These are phyloP conservation scores for Cyberlindnera bimundalis DNA, from an alignment of 805 yeast genomes.

Conservation along the genomic window DNA sequence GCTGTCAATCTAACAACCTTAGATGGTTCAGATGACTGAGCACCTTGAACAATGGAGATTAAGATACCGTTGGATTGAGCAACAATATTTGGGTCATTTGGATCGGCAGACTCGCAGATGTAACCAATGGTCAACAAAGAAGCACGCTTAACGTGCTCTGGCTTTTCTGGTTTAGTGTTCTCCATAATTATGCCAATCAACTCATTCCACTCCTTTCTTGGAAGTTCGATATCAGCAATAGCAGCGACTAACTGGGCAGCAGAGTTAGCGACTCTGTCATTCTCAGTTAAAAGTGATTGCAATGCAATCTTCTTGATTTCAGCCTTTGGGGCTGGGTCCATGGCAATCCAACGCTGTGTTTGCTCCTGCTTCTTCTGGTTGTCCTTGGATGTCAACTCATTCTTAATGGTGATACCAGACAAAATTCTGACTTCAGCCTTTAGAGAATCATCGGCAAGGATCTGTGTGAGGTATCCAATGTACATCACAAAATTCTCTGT, in stretches of 20 bases:
- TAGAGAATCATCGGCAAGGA: constrained; percentile 60
- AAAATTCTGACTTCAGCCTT: constrained; percentile 83
- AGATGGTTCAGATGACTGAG: constrained; percentile 76
- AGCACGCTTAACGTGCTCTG: constrained; percentile 79
- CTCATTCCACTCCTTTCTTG: constrained; percentile 83
- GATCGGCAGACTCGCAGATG: constrained; percentile 93
- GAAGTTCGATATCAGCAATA: constrained; percentile 93
- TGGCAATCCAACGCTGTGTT: constrained; percentile 69
- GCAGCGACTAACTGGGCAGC: constrained; percentile 96
- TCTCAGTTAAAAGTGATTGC: constrained; percentile 57
- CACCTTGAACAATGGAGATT: constrained; percentile 96
- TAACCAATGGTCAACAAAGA: constrained; percentile 89
- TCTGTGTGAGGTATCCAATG: constrained; percentile 64
- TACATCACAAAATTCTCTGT: constrained; percentile 74
- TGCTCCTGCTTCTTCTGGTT: constrained; percentile 51
- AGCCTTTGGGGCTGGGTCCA: constrained; percentile 51
- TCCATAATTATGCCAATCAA: constrained; percentile 80
- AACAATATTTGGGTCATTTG: constrained; percentile 63
- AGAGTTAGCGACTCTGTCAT: constrained; percentile 78
- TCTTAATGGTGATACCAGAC: constrained; percentile 85
- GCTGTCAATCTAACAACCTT: constrained; percentile 82
- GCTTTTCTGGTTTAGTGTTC: constrained; percentile 76
- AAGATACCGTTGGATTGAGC: constrained; percentile 88
- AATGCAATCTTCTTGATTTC: constrained; percentile 67
- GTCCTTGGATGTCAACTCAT: constrained; percentile 84